Evolutionary conservation across 306 rosid genomes (phyloP).

Genomic region (Lathyrus aphaca): DNA sequence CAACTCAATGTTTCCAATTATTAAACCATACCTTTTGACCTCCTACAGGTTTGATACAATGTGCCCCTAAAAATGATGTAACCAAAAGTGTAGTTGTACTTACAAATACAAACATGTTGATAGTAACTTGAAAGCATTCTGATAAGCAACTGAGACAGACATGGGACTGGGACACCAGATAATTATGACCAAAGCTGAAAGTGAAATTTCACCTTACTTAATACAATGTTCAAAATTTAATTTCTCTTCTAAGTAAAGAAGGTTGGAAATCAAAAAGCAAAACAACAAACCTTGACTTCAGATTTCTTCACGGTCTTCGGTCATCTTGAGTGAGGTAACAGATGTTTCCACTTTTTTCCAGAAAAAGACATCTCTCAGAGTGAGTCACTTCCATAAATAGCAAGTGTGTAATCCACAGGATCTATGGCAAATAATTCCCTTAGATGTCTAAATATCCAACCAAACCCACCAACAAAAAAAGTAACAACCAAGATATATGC

Average conservation of each 20-base stretch:
- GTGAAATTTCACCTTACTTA: no score
- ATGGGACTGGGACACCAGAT: slow-evolving; percentile 11
- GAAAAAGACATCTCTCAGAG: slow-evolving; percentile 63
- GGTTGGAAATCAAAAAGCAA: no score
- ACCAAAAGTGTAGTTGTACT: slow-evolving; percentile 54
- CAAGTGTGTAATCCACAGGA: slow-evolving; percentile 55
- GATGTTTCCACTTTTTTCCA: slow-evolving; percentile 64
- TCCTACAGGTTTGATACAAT: slow-evolving; percentile 61
- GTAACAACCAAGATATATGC: slow-evolving; percentile 43
- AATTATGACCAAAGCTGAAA: no score
- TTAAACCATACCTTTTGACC: slow-evolving; percentile 57
- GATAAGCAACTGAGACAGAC: slow-evolving; percentile 53
- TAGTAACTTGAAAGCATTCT: slow-evolving; percentile 62
- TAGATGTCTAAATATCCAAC: slow-evolving; percentile 55
- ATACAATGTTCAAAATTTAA: no score
- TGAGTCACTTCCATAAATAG: slow-evolving; percentile 56
- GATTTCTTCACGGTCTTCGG: slow-evolving; percentile 62
- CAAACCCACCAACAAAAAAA: slow-evolving; percentile 41
- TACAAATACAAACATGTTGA: slow-evolving; percentile 57
- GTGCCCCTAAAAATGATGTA: slow-evolving; percentile 57
- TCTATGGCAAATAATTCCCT: slow-evolving; percentile 73
- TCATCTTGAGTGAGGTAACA: slow-evolving; percentile 65
- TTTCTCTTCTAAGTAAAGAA: no score
- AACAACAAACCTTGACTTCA: no score
- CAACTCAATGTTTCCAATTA: neutral